phyloP scores from a whole-genome alignment of 495 filamentous ascomycete genomes.

The Penicillium bovifimosum region DNA sequence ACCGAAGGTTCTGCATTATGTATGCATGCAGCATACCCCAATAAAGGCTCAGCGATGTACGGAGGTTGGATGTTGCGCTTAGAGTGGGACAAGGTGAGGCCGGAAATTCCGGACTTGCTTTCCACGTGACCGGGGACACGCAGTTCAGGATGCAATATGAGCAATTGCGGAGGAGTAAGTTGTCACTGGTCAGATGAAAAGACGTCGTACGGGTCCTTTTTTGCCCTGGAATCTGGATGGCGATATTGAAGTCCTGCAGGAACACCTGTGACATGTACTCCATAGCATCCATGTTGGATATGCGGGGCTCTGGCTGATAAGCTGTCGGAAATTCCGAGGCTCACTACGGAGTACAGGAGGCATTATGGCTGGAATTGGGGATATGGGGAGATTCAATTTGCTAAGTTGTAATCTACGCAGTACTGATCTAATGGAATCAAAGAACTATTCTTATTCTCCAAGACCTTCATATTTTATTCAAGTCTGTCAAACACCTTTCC shows the following conservation, averaged over 20 bases:
- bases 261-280: too few species aligned
- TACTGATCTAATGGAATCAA: too few species aligned
- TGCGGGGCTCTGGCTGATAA: conserved; percentile 15
- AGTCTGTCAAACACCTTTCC: conserved; percentile 17
- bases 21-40: conserved; percentile 10
- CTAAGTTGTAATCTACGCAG: too few species aligned
- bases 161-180: background rate
- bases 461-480: too few species aligned
- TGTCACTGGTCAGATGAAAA: too few species aligned
- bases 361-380: too few species aligned
- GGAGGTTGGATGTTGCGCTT: conserved; percentile 2
- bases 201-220: too few species aligned
- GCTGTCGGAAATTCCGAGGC: conserved; percentile 20
- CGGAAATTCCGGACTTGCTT: conserved; percentile 14
- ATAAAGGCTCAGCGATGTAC: background rate
- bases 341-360: too few species aligned
- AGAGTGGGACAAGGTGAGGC: conserved; percentile 6
- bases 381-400: too few species aligned
- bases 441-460: too few species aligned
- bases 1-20: conserved; percentile 16
- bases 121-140: conserved; percentile 9
- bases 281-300: conserved; percentile 2
- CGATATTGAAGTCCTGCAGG: too few species aligned
- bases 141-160: background rate
- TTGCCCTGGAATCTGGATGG: too few species aligned